These are phyloP conservation scores for Cardiospermum halicacabum DNA, from an alignment of 345 rosid species.

Conservation along the genomic window DNA sequence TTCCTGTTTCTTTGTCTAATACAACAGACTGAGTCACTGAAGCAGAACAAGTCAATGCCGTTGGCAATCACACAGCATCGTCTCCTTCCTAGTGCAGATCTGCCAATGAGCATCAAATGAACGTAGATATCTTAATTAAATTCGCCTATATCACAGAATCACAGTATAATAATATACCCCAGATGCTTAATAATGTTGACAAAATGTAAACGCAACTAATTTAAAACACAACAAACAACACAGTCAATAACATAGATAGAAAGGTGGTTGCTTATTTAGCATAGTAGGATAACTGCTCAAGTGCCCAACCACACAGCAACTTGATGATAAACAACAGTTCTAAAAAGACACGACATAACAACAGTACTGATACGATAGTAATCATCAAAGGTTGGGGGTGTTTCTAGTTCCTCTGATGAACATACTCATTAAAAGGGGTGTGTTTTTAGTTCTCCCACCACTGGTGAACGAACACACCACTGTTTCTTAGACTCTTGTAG, in stretches of 20 bases:
- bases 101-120: background rate
- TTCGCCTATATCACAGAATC: too few relatives aligned
- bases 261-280: background rate
- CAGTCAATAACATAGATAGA: too few relatives aligned
- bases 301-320: slow-evolving; percentile 1
- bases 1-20: background rate
- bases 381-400: slow-evolving; percentile 3
- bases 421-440: too few relatives aligned
- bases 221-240: background rate
- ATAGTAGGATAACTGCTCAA: background rate
- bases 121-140: background rate
- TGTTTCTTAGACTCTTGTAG: slow-evolving; percentile 55
- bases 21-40: background rate
- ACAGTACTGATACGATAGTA: slow-evolving; percentile 3
- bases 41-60: too few relatives aligned
- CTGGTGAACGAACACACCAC: slow-evolving; percentile 81
- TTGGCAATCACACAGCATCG: background rate
- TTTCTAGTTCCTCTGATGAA: too few relatives aligned
- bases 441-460: slow-evolving; percentile 70
- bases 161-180: background rate
- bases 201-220: background rate
- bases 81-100: background rate
- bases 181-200: background rate
- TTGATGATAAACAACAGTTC: background rate
- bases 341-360: background rate